Evolutionary conservation across 441 rosid genomes (phyloP).

Genomic region (Bruguiera hainesii): DNA sequence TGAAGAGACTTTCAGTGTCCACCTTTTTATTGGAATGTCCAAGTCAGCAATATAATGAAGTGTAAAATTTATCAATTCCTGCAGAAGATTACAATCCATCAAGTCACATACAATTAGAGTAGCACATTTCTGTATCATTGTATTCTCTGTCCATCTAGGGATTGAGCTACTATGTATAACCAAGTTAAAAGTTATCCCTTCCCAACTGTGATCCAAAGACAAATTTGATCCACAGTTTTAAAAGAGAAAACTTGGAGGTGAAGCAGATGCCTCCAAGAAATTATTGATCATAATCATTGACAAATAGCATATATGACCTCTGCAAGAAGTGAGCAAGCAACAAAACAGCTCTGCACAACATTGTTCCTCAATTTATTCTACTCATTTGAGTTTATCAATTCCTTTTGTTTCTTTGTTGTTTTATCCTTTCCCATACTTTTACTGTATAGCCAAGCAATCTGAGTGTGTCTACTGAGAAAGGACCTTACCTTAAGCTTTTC

Average conservation of each 20-base stretch:
- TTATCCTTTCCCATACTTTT: not conserved
- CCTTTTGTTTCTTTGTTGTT: no score
- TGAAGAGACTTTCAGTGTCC: constrained; percentile 9
- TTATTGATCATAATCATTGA: not conserved
- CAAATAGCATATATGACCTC: not conserved
- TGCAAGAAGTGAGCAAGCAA: not conserved
- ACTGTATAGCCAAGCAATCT: not conserved
- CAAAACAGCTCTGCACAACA: not conserved
- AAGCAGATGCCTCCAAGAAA: not conserved
- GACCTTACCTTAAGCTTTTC: constrained; percentile 69
- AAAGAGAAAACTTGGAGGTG: not conserved
- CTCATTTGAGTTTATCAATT: not conserved
- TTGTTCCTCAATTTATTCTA: not conserved
- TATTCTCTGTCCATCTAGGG: constrained; percentile 5
- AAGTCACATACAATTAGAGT: constrained; percentile 21
- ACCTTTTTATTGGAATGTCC: constrained; percentile 99
- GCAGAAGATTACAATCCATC: constrained; percentile 25
- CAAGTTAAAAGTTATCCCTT: not conserved
- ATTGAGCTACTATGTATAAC: not conserved
- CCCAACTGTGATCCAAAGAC: not conserved
- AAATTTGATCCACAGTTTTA: not conserved
- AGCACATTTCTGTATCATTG: not conserved
- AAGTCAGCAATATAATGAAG: constrained; percentile 94
- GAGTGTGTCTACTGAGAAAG: constrained; percentile 4
- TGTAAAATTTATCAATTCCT: constrained; percentile 82